Base-by-base conservation (phyloP, 805 yeast species). In the Sugiyamaella americana region DNA sequence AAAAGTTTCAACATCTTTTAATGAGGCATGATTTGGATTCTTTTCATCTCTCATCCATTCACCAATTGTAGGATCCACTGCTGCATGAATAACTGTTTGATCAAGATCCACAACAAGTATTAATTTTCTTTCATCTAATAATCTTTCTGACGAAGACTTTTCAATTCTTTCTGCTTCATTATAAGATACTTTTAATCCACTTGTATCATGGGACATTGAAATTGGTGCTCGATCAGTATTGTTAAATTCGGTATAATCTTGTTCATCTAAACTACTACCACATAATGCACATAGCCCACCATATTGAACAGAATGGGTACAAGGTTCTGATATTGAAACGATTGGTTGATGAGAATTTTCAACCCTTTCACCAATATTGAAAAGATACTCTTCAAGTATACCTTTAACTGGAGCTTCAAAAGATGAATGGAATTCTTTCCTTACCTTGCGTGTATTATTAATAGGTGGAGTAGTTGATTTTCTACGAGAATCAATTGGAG, bases 11-110 rank as follows among this genome's bases (percentile, higher is more conserved):
- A 93, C 97, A 60, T 89, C 95, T 62, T 82, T 80, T 24, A 93
- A 79, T 2, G 91, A 82, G 2, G 79, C 82, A 60, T 85, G 84
- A 59, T 93, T 88, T 4, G 97, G 95, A 56, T 87, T 86, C 3
- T 72, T 64, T 2, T 87, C 82, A 58, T 93, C 97, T 43, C 74
- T 73, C 74, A 85, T 88, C 98, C 98, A 93, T 59, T 87, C 95
- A 0, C 93, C 93, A 24, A 93, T 95, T 0, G 96, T 88, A 0
- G 97, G 97, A 62, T 93, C 98, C 16, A 91, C 97, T 3, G 97
- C 91, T 37, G 97, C 96, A 60, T 93, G 98, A 26, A 93, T 91
- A 3, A 93, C 94, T 0, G 98, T 93, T 64, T 93, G 98, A 68
- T 93, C 98, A 52, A 93, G 73, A 71, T 93, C 98, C 3, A 93